These are phyloP conservation scores for Phlebiopsis gigantea DNA, from an alignment of 768 basidiomycete genomes.

Conservation along the genomic window DNA sequence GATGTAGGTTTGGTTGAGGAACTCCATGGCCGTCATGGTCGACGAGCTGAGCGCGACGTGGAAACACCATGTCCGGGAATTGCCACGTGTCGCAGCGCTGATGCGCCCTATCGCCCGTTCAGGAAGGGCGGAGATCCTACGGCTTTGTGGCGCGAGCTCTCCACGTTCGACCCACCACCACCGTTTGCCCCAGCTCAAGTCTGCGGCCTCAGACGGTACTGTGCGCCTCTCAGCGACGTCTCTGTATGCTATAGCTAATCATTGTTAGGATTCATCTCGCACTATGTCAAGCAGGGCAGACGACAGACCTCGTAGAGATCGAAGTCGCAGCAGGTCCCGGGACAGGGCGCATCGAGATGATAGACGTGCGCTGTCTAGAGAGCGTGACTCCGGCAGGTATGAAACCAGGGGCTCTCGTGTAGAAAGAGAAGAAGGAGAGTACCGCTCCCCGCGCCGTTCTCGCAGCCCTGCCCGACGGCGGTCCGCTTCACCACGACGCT, in stretches of 20 bases:
- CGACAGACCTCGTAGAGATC: constrained; percentile 2
- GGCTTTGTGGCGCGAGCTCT: background rate
- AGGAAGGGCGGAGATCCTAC: background rate
- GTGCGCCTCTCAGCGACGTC: background rate
- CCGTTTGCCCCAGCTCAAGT: background rate
- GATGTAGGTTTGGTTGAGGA: constrained; percentile 80
- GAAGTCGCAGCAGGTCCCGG: constrained; percentile 7
- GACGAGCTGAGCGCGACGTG: background rate
- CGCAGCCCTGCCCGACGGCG: constrained; percentile 29
- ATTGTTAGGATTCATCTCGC: constrained; percentile 8
- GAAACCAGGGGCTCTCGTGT: background rate
- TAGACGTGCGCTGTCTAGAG: constrained; percentile 1
- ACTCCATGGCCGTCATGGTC: constrained; percentile 55
- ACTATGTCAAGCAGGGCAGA: constrained; percentile 13
- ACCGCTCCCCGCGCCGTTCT: constrained; percentile 18
- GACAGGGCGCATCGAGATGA: constrained; percentile 3
- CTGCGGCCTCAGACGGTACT: background rate
- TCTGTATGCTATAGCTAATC: background rate
- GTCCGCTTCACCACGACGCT: constrained; percentile 28
- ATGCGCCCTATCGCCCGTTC: background rate
- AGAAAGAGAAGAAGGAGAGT: constrained; percentile 8
- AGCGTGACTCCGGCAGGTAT: background rate
- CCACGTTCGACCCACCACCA: background rate
- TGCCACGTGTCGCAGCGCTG: background rate
- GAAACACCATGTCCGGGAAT: background rate